Percentiles rank a stretch among this genome's conserved stretches.
These are phyloP conservation scores for Somion occarium DNA, from an alignment of 1,284 basidiomycete genomes.

Conservation along the genomic window DNA sequence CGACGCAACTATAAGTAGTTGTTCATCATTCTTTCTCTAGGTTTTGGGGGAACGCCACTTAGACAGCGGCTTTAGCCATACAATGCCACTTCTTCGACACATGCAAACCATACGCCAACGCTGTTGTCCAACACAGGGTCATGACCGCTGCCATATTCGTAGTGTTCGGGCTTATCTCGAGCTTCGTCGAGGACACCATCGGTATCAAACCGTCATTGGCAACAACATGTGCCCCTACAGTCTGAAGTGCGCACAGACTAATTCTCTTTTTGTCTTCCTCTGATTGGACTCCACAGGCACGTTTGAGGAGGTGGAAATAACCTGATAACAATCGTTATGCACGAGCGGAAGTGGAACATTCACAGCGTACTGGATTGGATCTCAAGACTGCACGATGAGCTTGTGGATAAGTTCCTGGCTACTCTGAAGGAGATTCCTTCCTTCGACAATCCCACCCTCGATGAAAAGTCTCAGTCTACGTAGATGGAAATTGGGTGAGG, in stretches of 20 bases:
- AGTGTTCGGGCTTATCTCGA: constrained; percentile 28
- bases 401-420: constrained; percentile 21
- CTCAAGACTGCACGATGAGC: constrained; percentile 21
- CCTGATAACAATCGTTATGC: constrained; percentile 30
- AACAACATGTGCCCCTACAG: constrained; percentile 37
- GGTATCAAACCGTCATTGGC: constrained; percentile 28
- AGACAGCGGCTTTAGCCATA: constrained; percentile 12
- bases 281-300: constrained; percentile 14
- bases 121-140: constrained; percentile 26
- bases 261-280: background rate
- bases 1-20: too few species aligned
- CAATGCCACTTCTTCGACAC: constrained; percentile 17
- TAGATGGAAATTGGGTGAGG: background rate
- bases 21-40: too few species aligned
- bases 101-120: constrained; percentile 24
- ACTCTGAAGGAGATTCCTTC: background rate
- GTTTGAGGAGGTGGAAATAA: constrained; percentile 30
- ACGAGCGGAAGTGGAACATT: constrained; percentile 20
- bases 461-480: background rate
- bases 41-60: constrained; percentile 20
- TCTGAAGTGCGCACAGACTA: constrained; percentile 26
- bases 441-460: background rate
- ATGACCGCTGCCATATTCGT: constrained; percentile 19
- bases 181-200: constrained; percentile 27
- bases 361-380: constrained; percentile 30